Evolutionary conservation across 2,329 filamentous ascomycete species (phyloP), one percentile per base, ranked within the genome.

Genomic region (Arthrobotrys sphaeroides): DNA sequence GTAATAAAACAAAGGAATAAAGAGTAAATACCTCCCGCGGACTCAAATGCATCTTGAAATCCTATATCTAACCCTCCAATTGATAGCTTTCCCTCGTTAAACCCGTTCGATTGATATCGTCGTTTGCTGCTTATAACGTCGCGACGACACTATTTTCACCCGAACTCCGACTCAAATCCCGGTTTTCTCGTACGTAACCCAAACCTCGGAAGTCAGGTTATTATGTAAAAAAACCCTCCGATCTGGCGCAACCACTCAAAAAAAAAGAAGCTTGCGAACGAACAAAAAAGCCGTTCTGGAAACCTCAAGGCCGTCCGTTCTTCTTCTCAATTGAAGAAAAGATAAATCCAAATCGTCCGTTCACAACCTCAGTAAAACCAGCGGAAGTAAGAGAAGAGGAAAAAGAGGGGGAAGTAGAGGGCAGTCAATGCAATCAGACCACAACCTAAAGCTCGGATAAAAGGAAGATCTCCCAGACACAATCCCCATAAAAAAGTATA

Each of bases 21-120:
- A 60, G 38, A 24, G 24, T 13, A 40, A 40, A 45, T 74, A 76
- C 73, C 73, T 76, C 73, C 53, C 65, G 47, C 18, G 73, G 73
- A 60, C 57, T 76, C 22, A 76, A 59, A 76, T 76, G 73, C 73
- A 76, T 76, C 45, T 22, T 45, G 16, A 38, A 7, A 7, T 55
- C 26, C 7, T 33, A 59, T 12, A 20, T 20, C 45, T 40, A 10
- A 38, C 18, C 6, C 18, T 51, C 16, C 45, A 51, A 51, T 51
- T 18, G 22, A 16, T 20, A 22, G 22, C 13, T 43, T n/a, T 6
- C 20, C n/a, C 2, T n/a, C 1, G 2, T 24, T 36, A 22, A 5
- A 18, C 12, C 3, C 18, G 49, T 55, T 36, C 28, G 31, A 55
- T 36, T 43, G 12, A n/a, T 43, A 16, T 3, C n/a, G 40, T 43